phyloP scores from a whole-genome alignment of 176 grass and related monocot genomes.

The Chloris gayana region DNA sequence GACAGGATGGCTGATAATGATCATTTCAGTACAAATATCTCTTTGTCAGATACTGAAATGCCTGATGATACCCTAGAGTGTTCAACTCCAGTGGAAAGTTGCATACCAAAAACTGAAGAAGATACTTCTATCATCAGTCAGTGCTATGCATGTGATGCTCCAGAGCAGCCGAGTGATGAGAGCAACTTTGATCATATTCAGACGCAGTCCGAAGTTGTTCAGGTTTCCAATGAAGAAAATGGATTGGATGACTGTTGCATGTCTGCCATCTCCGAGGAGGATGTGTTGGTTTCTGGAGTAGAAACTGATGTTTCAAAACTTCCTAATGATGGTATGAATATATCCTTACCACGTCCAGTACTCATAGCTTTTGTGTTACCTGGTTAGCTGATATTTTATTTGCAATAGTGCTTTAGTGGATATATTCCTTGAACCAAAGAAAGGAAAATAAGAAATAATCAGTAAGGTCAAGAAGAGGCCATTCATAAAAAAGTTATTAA shows the following conservation, averaged over 20 bases:
- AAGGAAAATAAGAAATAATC: not conserved
- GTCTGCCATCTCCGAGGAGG: conserved; percentile 53
- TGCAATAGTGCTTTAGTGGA: not conserved
- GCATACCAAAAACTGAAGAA: conserved; percentile 39
- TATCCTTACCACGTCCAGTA: conserved; percentile 1
- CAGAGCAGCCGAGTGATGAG: conserved; percentile 35
- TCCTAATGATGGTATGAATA: conserved; percentile 62
- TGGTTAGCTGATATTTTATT: not conserved
- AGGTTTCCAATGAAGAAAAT: conserved; percentile 35
- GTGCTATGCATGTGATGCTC: conserved; percentile 29
- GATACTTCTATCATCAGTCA: conserved; percentile 29
- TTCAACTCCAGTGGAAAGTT: conserved; percentile 34
- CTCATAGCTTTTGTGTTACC: not conserved
- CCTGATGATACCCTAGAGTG: conserved; percentile 26
- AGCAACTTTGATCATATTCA: conserved; percentile 46
- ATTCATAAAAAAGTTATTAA: not conserved
- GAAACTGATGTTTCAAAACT: conserved; percentile 51
- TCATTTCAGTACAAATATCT: conserved; percentile 38
- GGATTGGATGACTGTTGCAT: conserved; percentile 56
- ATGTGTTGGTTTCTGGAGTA: conserved; percentile 47
- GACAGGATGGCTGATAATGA: conserved; percentile 37
- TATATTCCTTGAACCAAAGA: not conserved
- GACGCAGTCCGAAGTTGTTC: conserved; percentile 47
- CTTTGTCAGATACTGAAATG: conserved; percentile 43
- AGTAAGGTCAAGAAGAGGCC: not conserved